Conservation (phyloP, 78 protist species). For the Emiliania huxleyi region DNA sequence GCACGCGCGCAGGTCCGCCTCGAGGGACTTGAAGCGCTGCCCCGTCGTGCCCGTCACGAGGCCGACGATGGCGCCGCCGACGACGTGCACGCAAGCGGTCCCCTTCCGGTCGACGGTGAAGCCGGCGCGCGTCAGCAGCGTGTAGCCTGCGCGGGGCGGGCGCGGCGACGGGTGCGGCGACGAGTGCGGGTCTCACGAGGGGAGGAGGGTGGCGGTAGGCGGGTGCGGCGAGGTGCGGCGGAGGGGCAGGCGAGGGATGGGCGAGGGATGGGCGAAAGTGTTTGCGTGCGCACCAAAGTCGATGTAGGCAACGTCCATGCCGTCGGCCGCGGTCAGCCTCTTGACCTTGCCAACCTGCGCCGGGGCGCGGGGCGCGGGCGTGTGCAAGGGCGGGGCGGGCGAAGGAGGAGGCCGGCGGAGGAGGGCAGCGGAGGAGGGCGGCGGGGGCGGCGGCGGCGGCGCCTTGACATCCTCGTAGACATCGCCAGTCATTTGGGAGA, state of each 20-base stretch:
- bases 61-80: background rate
- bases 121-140: conserved; percentile 31
- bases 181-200: too few relatives aligned
- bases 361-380: too few relatives aligned
- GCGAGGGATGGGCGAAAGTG: too few relatives aligned
- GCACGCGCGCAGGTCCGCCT: background rate
- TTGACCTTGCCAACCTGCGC: background rate
- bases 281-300: too few relatives aligned
- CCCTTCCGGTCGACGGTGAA: background rate
- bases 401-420: too few relatives aligned
- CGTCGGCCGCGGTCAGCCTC: background rate
- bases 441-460: too few relatives aligned
- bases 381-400: too few relatives aligned
- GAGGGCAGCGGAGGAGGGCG: too few relatives aligned
- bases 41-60: background rate
- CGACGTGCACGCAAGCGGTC: background rate
- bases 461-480: conserved; percentile 15
- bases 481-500: background rate
- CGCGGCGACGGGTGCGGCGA: background rate
- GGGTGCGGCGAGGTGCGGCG: too few relatives aligned
- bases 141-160: background rate
- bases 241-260: too few relatives aligned
- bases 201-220: too few relatives aligned
- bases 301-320: background rate
- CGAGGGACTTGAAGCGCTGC: background rate